Evolutionary conservation across 2,329 filamentous ascomycete genomes (phyloP), one percentile per base, ranked within the genome.

Genomic region (Fusarium sp.): DNA sequence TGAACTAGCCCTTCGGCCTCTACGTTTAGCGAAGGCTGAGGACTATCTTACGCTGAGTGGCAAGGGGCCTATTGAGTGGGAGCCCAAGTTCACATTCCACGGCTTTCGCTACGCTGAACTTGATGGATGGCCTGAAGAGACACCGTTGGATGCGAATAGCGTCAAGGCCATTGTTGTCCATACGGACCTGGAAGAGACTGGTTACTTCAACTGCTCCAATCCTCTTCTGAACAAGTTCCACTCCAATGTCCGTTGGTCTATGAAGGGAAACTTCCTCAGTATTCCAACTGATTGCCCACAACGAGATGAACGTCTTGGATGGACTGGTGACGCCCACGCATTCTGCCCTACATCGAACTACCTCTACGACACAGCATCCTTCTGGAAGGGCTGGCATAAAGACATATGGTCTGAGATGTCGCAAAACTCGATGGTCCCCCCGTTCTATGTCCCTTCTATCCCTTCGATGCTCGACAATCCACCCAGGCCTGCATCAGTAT

Each of bases 271-370:
- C 71, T 90, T 90, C 69, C 65, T 90, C 10, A 84, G 83, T 1
- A 78, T 90, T 1, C 87, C 88, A 0, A 90, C 87, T 0, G 89
- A 91, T 71, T 89, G 87, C 68, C 87, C 87, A 0, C 86, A 89
- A 70, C 80, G 86, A 5, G 86, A 89, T 52, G 87, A 89, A 77
- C 81, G 86, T 0, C 76, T 89, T 17, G 84, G 86, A 12, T 87
- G 87, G 88, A 86, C 84, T 1, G 84, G 88, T 33, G 85, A 66
- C 68, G 79, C 83, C 12, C 84, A 85, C 41, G 82, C 84, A 3
- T 90, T 90, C 64, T 79, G 81, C 1, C 84, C 86, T 0, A 85
- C 86, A 0, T 83, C 86, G 0, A 86, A 83, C 54, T 90, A 86
- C 68, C 79, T 91, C 0, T 90, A 86, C 76, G 81, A 89, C 71